Base-by-base conservation (phyloP, 352 stramenopile species). In the Phytophthora fragariae region DNA sequence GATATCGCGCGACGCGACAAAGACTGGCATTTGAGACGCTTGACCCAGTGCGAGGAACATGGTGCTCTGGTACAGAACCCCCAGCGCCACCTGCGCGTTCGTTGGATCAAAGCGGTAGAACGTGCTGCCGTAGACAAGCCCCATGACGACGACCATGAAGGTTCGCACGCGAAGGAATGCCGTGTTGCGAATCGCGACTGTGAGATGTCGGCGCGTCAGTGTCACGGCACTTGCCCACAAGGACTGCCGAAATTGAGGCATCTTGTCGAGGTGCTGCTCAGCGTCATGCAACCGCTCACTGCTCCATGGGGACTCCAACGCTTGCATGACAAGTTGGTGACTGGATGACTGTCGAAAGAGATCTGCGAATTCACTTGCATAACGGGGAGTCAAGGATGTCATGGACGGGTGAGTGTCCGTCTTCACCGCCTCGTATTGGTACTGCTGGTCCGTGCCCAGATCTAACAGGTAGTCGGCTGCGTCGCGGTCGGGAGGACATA, bases 21-120 rank as follows among this genome's bases (percentile, higher is more conserved):
- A 83, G 7, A 71, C 75, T 19, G 88, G 83, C 14, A 93, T 75
- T 59, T 86, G 77, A 2, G 85, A 65, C 56, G 91, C 85, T 17
- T 82, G 76, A 24, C 83, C 80, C 52, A 95, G 47, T 10, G 72
- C 70, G 14, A 89, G 68, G 54, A 90, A 93, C 56, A 96, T 83
- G n/a, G 90, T 73, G 14, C 63, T 74, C 49, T 89, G 76, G 69
- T 92, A 95, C 9, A 95, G 58, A 21, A 93, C 72, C 47, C 90
- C 86, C 46, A 93, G 73, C 6, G 87, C 37, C n/a, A 74, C 59
- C 47, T 73, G 54, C 1, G 57, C 24, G 19, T 80, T 66, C 2
- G 72, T 60, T 3, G 60, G 57, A 37, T 76, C 72, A 37, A 80
- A 35, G 7, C 66, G 9, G 63, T 65, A 80, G 31, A 82, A 82